phyloP scores from a whole-genome alignment of 2,329 filamentous ascomycete species.

The Chrysoporthe cubensis region DNA sequence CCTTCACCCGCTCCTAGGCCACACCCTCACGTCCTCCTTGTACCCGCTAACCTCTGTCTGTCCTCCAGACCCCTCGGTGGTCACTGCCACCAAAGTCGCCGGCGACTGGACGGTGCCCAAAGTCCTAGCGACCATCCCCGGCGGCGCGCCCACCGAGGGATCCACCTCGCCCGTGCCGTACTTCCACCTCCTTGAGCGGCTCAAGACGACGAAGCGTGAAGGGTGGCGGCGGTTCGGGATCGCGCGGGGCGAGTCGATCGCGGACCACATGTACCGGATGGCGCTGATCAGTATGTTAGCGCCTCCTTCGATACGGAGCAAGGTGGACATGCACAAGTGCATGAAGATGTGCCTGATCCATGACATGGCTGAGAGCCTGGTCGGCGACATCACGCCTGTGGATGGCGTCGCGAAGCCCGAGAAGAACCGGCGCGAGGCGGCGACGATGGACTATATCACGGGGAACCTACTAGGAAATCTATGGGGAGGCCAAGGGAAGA shows the following conservation, averaged over 20 bases:
- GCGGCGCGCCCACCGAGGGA: slow-evolving; percentile 60
- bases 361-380: slow-evolving; percentile 95
- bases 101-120: slow-evolving; percentile 61
- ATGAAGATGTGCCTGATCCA: slow-evolving; percentile 95
- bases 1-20: too few relatives aligned
- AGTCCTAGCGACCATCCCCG: slow-evolving; percentile 67
- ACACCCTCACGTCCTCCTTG: not conserved
- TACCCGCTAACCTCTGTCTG: too few relatives aligned
- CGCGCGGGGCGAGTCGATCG: slow-evolving; percentile 79
- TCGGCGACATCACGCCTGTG: slow-evolving; percentile 95
- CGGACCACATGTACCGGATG: slow-evolving; percentile 99
- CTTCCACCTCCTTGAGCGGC: slow-evolving; percentile 89
- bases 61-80: slow-evolving; percentile 40
- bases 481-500: slow-evolving; percentile 59
- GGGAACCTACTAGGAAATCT: slow-evolving; percentile 73
- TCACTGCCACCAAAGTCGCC: slow-evolving; percentile 44
- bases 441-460: slow-evolving; percentile 91
- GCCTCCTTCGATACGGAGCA: slow-evolving; percentile 70
- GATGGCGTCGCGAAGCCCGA: slow-evolving; percentile 84
- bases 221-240: slow-evolving; percentile 93
- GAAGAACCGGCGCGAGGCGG: slow-evolving; percentile 84
- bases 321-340: slow-evolving; percentile 79
- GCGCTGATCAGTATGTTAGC: slow-evolving; percentile 93
- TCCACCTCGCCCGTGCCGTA: slow-evolving; percentile 81
- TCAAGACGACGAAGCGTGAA: slow-evolving; percentile 96